Conservation (phyloP, 192 early-diverging fungal species). For the Entophlyctis helioformis region DNA sequence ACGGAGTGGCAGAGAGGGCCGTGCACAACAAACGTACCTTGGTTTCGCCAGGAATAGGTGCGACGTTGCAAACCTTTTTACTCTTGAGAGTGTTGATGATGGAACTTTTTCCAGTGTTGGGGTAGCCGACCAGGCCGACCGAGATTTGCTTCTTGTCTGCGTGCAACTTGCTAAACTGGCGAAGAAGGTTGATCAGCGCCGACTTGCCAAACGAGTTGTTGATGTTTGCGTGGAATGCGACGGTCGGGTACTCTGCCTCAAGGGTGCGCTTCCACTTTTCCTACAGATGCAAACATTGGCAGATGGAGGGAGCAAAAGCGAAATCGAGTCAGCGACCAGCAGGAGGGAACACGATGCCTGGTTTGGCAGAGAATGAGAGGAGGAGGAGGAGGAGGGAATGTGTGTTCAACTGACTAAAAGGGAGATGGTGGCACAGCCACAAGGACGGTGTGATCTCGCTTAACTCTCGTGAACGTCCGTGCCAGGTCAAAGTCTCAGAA, state of each 20-base stretch:
- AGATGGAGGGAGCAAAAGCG: not conserved
- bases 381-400: too few relatives aligned
- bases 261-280: conserved; percentile 82
- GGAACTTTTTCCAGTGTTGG: conserved; percentile 93
- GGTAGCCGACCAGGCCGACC: conserved; percentile 96
- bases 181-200: conserved; percentile 91
- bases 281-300: conserved; percentile 26
- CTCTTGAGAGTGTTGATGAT: conserved; percentile 96
- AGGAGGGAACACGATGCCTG: too few relatives aligned
- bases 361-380: too few relatives aligned
- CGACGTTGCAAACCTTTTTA: conserved; percentile 97
- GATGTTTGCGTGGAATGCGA: conserved; percentile 97
- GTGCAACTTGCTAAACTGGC: conserved; percentile 91
- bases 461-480: conserved; percentile 22
- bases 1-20: not conserved
- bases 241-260: conserved; percentile 83
- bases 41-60: conserved; percentile 97
- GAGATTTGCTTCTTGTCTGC: conserved; percentile 97
- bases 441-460: conserved; percentile 4
- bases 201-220: conserved; percentile 99
- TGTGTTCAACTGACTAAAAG: too few relatives aligned
- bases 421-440: conserved; percentile 1
- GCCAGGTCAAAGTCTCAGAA: conserved; percentile 28
- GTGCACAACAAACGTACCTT: conserved; percentile 27
- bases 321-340: too few relatives aligned